These are phyloP conservation scores for Penicillium atrosanguineum DNA, from an alignment of 495 filamentous ascomycete genomes.

Conservation along the genomic window DNA sequence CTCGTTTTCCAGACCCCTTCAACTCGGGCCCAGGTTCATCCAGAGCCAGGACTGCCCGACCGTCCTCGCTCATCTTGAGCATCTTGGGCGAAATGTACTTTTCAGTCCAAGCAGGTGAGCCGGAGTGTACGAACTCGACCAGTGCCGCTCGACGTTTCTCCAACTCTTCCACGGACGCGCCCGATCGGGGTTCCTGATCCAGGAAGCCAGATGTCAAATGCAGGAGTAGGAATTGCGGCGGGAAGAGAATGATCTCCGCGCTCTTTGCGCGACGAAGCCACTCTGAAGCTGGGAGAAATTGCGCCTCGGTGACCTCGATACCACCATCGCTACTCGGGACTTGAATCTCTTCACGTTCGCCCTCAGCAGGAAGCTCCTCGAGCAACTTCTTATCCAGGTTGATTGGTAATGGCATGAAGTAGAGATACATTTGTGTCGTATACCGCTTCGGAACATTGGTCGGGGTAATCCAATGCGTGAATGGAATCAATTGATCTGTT, in stretches of 20 bases:
- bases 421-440: conserved; percentile 94
- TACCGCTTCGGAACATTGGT: conserved; percentile 67
- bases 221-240: conserved; percentile 84
- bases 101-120: conserved; percentile 66
- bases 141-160: conserved; percentile 54
- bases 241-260: conserved; percentile 79
- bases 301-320: conserved; percentile 76
- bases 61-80: conserved; percentile 55
- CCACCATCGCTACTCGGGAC: conserved; percentile 79
- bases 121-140: conserved; percentile 53
- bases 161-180: conserved; percentile 34
- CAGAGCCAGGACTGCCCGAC: conserved; percentile 61
- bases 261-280: conserved; percentile 64
- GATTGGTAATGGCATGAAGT: conserved; percentile 73
- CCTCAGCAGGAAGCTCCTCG: conserved; percentile 31
- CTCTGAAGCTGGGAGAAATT: conserved; percentile 64
- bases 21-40: conserved; percentile 73
- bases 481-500: conserved; percentile 67
- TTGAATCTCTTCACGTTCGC: conserved; percentile 39
- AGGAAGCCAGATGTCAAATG: conserved; percentile 63
- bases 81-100: conserved; percentile 73
- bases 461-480: conserved; percentile 91
- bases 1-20: conserved; percentile 55
- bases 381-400: conserved; percentile 35
- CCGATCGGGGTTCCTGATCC: conserved; percentile 34